Base-by-base conservation (phyloP, 2,329 filamentous ascomycete genomes). In the Clarireedia hainanense region DNA sequence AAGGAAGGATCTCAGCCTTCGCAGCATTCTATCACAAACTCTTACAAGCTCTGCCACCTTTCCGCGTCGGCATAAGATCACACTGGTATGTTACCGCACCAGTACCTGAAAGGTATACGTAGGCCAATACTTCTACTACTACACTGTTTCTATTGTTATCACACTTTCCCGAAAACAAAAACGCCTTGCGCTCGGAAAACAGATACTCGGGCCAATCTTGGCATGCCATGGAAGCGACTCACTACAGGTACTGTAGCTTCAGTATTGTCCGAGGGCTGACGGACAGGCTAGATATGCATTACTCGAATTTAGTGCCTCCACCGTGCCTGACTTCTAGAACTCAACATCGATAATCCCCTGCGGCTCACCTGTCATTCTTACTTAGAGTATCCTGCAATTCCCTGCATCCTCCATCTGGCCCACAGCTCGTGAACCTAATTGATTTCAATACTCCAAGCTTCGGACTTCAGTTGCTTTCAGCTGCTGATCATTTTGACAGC, bases 261-360 rank as follows among this genome's bases (percentile, higher is more conserved):
- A 50, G 34, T 43, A 36, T 6, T 55, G 52, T 55, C 52, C 52
- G 52, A 50, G 52, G 30, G 39, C 52, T 50, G 52, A 55, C 52
- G 36, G 27, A 27, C 30, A 34, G 30, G 9, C 30, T 34, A 34
- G 10, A 37, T 23, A 50, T 55, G 27, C 30, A 36, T 34, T n/a
- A 50, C 49, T 34, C 9, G 12, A 15, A 20, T 37, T 47, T 27
- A 6, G 43, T 47, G 24, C 20, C 43, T 15, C 26, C 9, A 34
- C 47, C 26, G 47, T 55, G 39, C 47, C 47, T 50, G 39, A 36
- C 15, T 47, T 45, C 27, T 43, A 27, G 5, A 20, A 55, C 6
- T n/a, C 36, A 55, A 26, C 45, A 43, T 43, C 17, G 20, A 26
- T 5, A 23, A 15, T 20, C 20, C 10, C 27, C 47, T 50, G 47